phyloP scores from a whole-genome alignment of 108 stramenopile species.

The Nitzschia putrida region DNA sequence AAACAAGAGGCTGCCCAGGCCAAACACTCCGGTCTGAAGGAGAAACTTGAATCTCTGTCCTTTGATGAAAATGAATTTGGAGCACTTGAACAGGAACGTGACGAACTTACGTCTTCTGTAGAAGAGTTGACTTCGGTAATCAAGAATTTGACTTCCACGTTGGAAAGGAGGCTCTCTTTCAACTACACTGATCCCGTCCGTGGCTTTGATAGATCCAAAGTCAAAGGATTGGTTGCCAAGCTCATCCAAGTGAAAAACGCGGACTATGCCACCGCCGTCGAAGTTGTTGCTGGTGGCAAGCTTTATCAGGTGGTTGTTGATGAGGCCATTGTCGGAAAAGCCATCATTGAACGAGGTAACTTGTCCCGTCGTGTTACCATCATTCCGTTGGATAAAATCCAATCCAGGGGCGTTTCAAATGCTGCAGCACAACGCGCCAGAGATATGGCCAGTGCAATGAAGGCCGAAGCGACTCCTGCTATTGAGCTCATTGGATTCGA shows the following conservation, averaged over 20 bases:
- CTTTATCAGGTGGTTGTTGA: conserved; percentile 98
- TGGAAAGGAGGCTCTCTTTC: conserved; percentile 88
- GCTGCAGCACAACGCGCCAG: conserved; percentile 52
- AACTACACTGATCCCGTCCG: conserved; percentile 89
- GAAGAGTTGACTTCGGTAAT: conserved; percentile 58
- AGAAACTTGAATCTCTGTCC: conserved; percentile 43
- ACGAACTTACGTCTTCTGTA: conserved; percentile 57
- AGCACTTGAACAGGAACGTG: conserved; percentile 67
- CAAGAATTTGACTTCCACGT: conserved; percentile 79
- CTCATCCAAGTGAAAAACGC: conserved; percentile 83
- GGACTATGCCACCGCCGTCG: conserved; percentile 89
- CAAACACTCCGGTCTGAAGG: conserved; percentile 53
- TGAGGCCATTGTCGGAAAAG: conserved; percentile 93
- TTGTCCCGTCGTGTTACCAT: conserved; percentile 93
- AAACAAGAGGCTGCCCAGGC: conserved; percentile 52
- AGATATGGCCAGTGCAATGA: conserved; percentile 68
- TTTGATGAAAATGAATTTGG: conserved; percentile 68
- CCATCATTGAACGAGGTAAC: conserved; percentile 91
- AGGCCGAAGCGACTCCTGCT: conserved; percentile 82
- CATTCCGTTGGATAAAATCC: conserved; percentile 96
- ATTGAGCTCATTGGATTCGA: conserved; percentile 96
- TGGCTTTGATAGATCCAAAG: conserved; percentile 91
- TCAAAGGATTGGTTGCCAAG: conserved; percentile 93
- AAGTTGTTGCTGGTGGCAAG: conserved; percentile 94
- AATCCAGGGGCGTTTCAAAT: conserved; percentile 52